These are phyloP conservation scores for Colletotrichum sp. DNA, from an alignment of 2,329 filamentous ascomycete species.

Conservation along the genomic window DNA sequence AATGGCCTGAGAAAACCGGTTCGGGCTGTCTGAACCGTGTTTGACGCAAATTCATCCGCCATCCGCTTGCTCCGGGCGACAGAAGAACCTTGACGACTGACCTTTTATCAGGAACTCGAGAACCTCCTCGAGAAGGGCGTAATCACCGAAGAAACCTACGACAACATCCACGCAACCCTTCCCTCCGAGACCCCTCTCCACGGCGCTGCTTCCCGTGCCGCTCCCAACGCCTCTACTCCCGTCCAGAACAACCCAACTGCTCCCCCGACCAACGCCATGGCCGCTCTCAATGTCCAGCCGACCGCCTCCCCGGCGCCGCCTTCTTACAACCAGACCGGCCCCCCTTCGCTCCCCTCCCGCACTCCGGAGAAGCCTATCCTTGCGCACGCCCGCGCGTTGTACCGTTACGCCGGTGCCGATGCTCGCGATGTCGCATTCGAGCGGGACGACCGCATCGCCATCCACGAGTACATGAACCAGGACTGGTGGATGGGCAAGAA, in stretches of 20 bases:
- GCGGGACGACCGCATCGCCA: slow-evolving; percentile 79
- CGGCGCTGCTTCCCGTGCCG: slow-evolving; percentile 47
- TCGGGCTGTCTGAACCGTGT: background rate
- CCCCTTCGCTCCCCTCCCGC: slow-evolving; percentile 45
- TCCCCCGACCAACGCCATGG: slow-evolving; percentile 43
- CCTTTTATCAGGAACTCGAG: slow-evolving; percentile 79
- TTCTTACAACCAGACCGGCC: slow-evolving; percentile 55
- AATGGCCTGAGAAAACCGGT: background rate
- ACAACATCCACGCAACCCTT: slow-evolving; percentile 75
- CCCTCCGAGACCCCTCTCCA: slow-evolving; percentile 72
- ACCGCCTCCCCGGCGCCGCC: slow-evolving; percentile 48
- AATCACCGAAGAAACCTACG: slow-evolving; percentile 77
- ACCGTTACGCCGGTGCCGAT: slow-evolving; percentile 81
- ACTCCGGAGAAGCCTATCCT: slow-evolving; percentile 60
- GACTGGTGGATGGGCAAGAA: slow-evolving; percentile 97
- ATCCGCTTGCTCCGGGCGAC: background rate
- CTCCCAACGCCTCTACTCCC: slow-evolving; percentile 33
- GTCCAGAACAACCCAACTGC: slow-evolving; percentile 29
- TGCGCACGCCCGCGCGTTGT: slow-evolving; percentile 79
- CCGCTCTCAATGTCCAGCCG: slow-evolving; percentile 42
- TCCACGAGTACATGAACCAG: slow-evolving; percentile 92
- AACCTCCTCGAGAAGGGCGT: slow-evolving; percentile 83
- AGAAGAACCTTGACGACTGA: background rate
- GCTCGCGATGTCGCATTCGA: slow-evolving; percentile 82
- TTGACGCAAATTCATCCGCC: background rate